Evolutionary conservation across 768 basidiomycete genomes (phyloP).

Genomic region (Antrodiella citrinella): DNA sequence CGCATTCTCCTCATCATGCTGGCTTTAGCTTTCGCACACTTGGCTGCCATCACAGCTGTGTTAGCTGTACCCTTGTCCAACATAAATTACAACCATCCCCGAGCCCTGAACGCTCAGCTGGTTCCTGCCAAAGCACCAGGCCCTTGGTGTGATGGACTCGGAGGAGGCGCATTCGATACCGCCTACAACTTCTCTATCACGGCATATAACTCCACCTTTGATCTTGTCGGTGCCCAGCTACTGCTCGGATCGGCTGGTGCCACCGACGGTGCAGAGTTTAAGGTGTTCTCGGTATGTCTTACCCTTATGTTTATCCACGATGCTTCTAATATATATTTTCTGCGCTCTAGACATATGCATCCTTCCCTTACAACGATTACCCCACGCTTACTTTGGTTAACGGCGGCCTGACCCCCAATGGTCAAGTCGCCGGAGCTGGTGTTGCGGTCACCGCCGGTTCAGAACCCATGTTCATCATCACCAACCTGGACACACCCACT

Average conservation of each 20-base stretch:
- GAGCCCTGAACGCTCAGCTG: not conserved
- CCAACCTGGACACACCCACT: conserved; percentile 19
- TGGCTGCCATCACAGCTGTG: not conserved
- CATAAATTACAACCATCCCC: too few species aligned
- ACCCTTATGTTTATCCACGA: not conserved
- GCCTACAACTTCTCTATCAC: conserved; percentile 36
- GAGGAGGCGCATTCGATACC: conserved; percentile 17
- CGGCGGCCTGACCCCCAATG: conserved; percentile 21
- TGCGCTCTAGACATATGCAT: conserved; percentile 33
- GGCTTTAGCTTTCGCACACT: not conserved
- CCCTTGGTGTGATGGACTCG: conserved; percentile 17
- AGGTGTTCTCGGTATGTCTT: conserved; percentile 36
- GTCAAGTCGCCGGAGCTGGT: conserved; percentile 28
- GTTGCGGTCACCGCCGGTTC: conserved; percentile 20
- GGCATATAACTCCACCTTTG: conserved; percentile 31
- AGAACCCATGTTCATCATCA: conserved; percentile 28
- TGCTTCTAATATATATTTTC: not conserved
- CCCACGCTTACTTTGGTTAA: conserved; percentile 31
- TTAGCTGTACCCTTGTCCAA: not conserved
- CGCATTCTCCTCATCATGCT: conserved; percentile 1
- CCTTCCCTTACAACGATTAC: conserved; percentile 43
- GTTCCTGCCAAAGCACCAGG: not conserved
- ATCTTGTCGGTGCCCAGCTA: not conserved
- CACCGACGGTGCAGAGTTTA: conserved; percentile 27
- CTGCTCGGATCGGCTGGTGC: conserved; percentile 26